Base-by-base conservation (phyloP, 2,329 filamentous ascomycete genomes). In the Curvularia spicifera region DNA sequence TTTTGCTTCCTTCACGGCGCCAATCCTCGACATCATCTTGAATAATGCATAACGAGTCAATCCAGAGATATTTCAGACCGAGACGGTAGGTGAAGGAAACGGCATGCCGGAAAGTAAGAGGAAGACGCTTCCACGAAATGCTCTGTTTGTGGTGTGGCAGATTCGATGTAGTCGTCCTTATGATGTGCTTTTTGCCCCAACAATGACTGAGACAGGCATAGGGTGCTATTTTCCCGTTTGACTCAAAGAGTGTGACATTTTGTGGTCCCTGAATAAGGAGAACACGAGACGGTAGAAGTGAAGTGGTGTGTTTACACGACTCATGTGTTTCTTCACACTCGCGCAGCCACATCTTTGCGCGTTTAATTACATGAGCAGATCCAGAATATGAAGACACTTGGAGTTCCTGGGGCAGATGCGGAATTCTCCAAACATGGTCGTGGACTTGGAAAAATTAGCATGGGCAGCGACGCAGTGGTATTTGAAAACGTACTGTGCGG, bases 61-160 rank as follows among this genome's bases (percentile, higher is more conserved):
- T 67, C 66, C 66, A 68, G 15, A 68, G 37, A 24, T 65, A 64
- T 18, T 50, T 37, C 29, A 59, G 54, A n/a, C 52, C 56, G n/a
- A 66, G 56, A 12, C 53, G 47, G 4, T 29, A 53, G 5, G 56
- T 52, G 26, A 58, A 56, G 18, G 54, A 48, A 26, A 65, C 51
- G 0, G 64, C 64, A 28, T 66, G 55, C 29, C 59, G 55, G 44
- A 63, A 66, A n/a, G 58, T 59, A 35, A 20, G 54, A 10, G 62
- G 57, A 4, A 65, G 4, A 2, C 18, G 28, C 3, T 37, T 12
- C 57, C 57, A 65, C 10, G 54, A 26, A 5, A 65, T 60, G 10
- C 7, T 20, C 22, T 47, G 29, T 24, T 49, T 51, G 12, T 51
- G 24, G 5, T 18, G 9, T 9, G 40, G 2, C 10, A 59, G 8